These are phyloP conservation scores for Dimocarpus longan DNA, from an alignment of 345 rosid genomes.

Conservation along the genomic window DNA sequence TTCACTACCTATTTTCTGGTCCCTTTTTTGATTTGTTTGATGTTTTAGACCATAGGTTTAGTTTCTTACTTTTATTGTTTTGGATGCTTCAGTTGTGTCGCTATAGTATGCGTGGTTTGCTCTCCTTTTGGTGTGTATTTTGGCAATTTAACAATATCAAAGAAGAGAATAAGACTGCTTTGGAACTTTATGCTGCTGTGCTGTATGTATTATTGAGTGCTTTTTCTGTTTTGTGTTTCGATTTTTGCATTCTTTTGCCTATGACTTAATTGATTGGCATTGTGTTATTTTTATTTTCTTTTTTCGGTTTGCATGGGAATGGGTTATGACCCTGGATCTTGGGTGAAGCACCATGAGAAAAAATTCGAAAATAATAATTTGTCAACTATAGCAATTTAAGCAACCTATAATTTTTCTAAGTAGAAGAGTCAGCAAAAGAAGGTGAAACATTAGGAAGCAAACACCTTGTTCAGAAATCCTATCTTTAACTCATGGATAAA, in stretches of 20 bases:
- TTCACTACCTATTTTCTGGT: background rate
- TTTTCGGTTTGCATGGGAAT: background rate
- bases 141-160: background rate
- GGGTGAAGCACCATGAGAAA: background rate
- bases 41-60: background rate
- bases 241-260: background rate
- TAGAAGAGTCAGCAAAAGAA: background rate
- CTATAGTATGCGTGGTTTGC: background rate
- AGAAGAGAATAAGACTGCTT: background rate
- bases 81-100: background rate
- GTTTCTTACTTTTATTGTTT: background rate
- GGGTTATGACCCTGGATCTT: background rate
- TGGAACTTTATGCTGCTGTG: background rate
- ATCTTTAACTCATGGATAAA: background rate
- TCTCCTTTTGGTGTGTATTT: background rate
- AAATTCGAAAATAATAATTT: background rate
- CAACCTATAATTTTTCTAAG: background rate
- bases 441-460: conserved; percentile 1
- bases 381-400: background rate
- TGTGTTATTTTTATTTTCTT: background rate
- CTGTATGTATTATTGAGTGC: background rate
- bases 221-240: background rate
- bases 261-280: background rate
- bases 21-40: background rate
- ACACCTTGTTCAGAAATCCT: background rate